Conservation (phyloP, 2,329 filamentous ascomycete genomes). For the Penicillium olsonii region DNA sequence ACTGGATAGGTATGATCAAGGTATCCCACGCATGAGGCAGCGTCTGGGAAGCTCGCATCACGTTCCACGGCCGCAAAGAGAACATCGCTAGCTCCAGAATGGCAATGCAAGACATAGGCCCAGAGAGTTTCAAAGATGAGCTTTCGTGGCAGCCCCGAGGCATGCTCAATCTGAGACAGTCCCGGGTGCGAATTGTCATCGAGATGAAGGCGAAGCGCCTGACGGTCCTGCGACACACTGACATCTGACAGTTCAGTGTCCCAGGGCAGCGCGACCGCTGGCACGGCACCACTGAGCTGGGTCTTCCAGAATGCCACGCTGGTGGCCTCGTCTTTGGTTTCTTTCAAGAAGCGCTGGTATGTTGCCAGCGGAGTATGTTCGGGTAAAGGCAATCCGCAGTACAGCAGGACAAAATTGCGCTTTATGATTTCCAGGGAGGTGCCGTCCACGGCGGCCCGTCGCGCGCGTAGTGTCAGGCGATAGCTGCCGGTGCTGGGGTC, state of each 20-base stretch:
- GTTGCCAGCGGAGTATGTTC: constrained; percentile 4
- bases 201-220: background rate
- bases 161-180: constrained; percentile 3
- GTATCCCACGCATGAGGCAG: background rate
- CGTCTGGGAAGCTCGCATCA: constrained; percentile 4
- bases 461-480: background rate
- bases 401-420: background rate
- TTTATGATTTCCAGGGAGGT: constrained; percentile 2
- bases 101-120: constrained; percentile 3
- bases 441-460: background rate
- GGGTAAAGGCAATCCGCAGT: constrained; percentile 1
- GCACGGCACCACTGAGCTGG: constrained; percentile 1
- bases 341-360: background rate
- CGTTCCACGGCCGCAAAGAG: constrained; percentile 1
- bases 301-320: constrained; percentile 1
- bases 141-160: background rate
- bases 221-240: background rate
- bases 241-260: background rate
- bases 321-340: background rate
- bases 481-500: background rate
- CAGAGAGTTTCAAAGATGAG: constrained; percentile 3
- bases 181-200: constrained; percentile 1
- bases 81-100: background rate
- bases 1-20: constrained; percentile 3
- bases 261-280: background rate